A percentile compares a stretch with the other conserved stretches of the same genome.
These are phyloP conservation scores for Talaromyces thailandensis DNA, from an alignment of 495 filamentous ascomycete species.

Conservation along the genomic window DNA sequence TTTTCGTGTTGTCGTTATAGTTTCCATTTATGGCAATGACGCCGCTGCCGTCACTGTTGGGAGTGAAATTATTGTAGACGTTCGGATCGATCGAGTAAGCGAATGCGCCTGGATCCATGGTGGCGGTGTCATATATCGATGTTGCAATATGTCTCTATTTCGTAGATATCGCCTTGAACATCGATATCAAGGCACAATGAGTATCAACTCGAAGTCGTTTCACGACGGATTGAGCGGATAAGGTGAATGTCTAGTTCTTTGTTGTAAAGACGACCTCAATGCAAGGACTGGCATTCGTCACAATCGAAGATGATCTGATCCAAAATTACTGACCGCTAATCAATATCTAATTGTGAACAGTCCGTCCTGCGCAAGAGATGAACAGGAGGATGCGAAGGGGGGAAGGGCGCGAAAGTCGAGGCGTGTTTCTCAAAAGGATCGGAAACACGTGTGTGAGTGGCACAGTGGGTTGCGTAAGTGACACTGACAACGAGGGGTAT, in stretches of 20 bases:
- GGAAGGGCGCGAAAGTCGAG: background rate
- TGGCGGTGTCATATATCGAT: background rate
- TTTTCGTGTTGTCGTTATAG: constrained; percentile 9
- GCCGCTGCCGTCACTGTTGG: background rate
- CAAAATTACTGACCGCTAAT: background rate
- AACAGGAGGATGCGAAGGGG: background rate
- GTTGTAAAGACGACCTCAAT: background rate
- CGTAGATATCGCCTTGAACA: background rate
- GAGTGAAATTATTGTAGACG: background rate
- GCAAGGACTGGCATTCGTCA: background rate
- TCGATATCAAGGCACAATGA: background rate
- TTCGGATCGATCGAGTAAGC: constrained; percentile 1
- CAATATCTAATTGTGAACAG: background rate
- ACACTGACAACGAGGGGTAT: background rate
- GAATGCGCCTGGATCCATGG: background rate
- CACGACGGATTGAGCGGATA: background rate
- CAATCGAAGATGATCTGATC: background rate
- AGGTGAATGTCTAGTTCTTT: background rate
- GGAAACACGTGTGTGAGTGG: background rate
- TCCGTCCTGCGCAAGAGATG: background rate
- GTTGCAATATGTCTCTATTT: background rate
- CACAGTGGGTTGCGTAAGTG: background rate
- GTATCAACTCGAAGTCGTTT: background rate
- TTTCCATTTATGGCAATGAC: background rate
- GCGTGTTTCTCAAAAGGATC: background rate